Conservation (phyloP, 2,329 filamentous ascomycete species). For the Paraphaeosphaeria minitans region DNA sequence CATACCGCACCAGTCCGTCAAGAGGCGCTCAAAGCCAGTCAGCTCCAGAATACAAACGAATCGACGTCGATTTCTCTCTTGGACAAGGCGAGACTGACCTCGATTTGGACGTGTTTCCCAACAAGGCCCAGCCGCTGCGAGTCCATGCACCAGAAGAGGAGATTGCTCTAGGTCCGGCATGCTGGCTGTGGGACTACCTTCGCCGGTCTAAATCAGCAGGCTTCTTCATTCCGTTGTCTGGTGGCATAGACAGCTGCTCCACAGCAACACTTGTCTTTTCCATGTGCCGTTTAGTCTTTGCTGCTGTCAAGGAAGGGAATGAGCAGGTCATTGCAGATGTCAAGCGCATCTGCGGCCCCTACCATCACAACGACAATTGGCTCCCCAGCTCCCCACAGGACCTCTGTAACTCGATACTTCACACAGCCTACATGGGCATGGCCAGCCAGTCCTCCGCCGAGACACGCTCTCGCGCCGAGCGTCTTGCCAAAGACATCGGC, state of each 20-base stretch:
- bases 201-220: conserved; percentile 58
- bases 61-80: conserved; percentile 53
- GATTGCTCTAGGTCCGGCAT: conserved; percentile 65
- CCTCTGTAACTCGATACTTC: conserved; percentile 63
- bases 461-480: conserved; percentile 68
- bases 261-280: conserved; percentile 56
- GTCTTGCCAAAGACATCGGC: conserved; percentile 67
- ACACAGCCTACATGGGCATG: conserved; percentile 61
- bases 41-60: conserved; percentile 54
- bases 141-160: conserved; percentile 67
- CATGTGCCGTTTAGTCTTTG: conserved; percentile 63
- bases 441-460: conserved; percentile 67
- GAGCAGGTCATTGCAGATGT: conserved; percentile 62
- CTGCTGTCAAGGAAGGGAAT: conserved; percentile 57
- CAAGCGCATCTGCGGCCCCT: conserved; percentile 57
- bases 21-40: conserved; percentile 61
- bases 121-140: conserved; percentile 53
- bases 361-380: conserved; percentile 51
- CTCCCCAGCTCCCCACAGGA: conserved; percentile 64
- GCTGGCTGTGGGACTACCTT: conserved; percentile 70
- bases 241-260: conserved; percentile 66
- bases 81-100: conserved; percentile 48
- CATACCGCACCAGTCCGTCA: conserved; percentile 62
- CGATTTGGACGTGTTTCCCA: conserved; percentile 54
- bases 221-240: conserved; percentile 62